These are phyloP conservation scores for Solanum bulbocastanum DNA, from an alignment of 257 asterid species.

Conservation along the genomic window DNA sequence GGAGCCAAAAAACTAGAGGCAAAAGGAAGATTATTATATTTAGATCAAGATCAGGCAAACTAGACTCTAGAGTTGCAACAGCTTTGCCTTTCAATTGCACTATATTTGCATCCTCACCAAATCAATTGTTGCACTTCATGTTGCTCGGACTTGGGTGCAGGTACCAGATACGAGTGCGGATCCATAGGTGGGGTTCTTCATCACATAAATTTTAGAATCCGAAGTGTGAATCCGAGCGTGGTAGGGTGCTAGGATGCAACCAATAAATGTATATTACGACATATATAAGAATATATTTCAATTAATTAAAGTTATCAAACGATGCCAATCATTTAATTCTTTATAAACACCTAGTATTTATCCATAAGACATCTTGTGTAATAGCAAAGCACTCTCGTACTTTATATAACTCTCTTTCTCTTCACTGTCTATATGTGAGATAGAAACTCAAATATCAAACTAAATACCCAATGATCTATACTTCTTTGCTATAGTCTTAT, in stretches of 20 bases:
- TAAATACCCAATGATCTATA: not conserved
- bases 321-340: not conserved
- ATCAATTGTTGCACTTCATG: not conserved
- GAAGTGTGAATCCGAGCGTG: not conserved
- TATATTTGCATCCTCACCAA: not conserved
- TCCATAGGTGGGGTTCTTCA: not conserved
- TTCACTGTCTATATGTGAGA: not conserved
- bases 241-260: not conserved
- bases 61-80: not conserved
- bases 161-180: not conserved
- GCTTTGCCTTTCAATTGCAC: not conserved
- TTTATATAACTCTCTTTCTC: not conserved
- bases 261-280: not conserved
- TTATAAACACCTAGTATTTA: not conserved
- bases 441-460: not conserved
- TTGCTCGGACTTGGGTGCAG: not conserved
- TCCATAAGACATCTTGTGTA: not conserved
- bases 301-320: not conserved
- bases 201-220: not conserved
- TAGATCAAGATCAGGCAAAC: not conserved
- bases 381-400: not conserved
- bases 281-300: not conserved
- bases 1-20: not conserved
- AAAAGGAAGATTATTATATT: not conserved
- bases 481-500: not conserved